Percentiles rank a stretch among this genome's conserved stretches.
These are phyloP conservation scores for Trichosanthes truncata DNA, from an alignment of 306 rosid genomes.

Conservation along the genomic window DNA sequence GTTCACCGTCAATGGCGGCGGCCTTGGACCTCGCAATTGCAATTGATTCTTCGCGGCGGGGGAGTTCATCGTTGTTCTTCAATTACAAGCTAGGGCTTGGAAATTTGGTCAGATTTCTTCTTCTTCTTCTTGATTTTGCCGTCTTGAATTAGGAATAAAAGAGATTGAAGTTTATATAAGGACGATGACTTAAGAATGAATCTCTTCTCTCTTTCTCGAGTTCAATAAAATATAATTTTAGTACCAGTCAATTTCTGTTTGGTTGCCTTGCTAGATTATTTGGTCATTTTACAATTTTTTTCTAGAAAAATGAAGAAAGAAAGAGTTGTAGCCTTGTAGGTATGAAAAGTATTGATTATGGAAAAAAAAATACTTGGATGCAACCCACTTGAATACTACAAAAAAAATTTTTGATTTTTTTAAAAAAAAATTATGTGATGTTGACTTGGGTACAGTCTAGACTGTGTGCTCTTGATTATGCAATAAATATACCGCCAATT, in stretches of 20 bases:
- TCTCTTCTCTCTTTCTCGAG: neutral
- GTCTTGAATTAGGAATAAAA: neutral
- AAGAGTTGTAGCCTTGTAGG: neutral
- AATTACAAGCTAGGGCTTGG: neutral
- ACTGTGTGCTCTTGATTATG: too few relatives aligned
- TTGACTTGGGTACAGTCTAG: too few relatives aligned
- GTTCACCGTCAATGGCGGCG: conserved; percentile 18
- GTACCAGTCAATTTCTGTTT: neutral
- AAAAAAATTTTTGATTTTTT: too few relatives aligned
- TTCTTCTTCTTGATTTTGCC: neutral
- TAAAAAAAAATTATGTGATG: too few relatives aligned
- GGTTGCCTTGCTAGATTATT: neutral
- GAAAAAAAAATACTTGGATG: too few relatives aligned
- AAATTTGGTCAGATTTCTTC: neutral
- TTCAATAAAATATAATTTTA: neutral
- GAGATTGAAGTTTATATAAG: neutral
- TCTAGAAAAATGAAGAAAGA: neutral
- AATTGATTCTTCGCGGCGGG: neutral
- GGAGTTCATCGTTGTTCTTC: conserved; percentile 3
- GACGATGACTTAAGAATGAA: neutral
- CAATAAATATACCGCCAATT: neutral
- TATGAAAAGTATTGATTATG: neutral
- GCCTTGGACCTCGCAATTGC: conserved; percentile 33
- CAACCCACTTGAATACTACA: too few relatives aligned
- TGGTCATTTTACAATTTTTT: neutral